phyloP scores from a whole-genome alignment of 768 basidiomycete genomes.

The Boletus huronensis region DNA sequence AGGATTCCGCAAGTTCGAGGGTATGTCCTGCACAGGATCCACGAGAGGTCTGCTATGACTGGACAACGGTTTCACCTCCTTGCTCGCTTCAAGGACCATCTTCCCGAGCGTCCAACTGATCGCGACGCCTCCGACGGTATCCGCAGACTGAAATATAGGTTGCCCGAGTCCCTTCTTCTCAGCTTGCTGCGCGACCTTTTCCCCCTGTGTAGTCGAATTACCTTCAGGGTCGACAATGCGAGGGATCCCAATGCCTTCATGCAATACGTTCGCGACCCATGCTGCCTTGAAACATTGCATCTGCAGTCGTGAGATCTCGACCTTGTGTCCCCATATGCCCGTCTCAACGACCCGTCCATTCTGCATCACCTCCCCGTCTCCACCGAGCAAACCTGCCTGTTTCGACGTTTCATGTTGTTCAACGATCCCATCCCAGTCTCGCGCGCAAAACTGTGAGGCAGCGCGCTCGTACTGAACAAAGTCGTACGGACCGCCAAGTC shows the following conservation, averaged over 20 bases:
- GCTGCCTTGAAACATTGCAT: slow-evolving; percentile 99
- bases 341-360: slow-evolving; percentile 59
- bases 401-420: slow-evolving; percentile 55
- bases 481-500: slow-evolving; percentile 91
- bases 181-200: slow-evolving; percentile 73
- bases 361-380: slow-evolving; percentile 63
- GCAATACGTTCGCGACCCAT: slow-evolving; percentile 94
- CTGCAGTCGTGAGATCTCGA: slow-evolving; percentile 82
- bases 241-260: slow-evolving; percentile 94
- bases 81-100: slow-evolving; percentile 97
- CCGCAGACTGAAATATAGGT: slow-evolving; percentile 89
- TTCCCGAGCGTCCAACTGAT: slow-evolving; percentile 98
- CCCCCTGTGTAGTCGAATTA: slow-evolving; percentile 63
- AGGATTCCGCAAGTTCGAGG: slow-evolving; percentile 42
- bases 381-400: slow-evolving; percentile 47
- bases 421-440: slow-evolving; percentile 76
- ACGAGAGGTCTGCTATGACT: slow-evolving; percentile 53
- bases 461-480: slow-evolving; percentile 95
- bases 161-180: slow-evolving; percentile 76
- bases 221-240: slow-evolving; percentile 85
- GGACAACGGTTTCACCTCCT: slow-evolving; percentile 59
- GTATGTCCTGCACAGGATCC: slow-evolving; percentile 69
- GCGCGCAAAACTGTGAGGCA: slow-evolving; percentile 79
- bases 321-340: slow-evolving; percentile 66
- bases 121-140: slow-evolving; percentile 88